Conservation (phyloP, 441 rosid genomes). For the Adansonia grandidieri region DNA sequence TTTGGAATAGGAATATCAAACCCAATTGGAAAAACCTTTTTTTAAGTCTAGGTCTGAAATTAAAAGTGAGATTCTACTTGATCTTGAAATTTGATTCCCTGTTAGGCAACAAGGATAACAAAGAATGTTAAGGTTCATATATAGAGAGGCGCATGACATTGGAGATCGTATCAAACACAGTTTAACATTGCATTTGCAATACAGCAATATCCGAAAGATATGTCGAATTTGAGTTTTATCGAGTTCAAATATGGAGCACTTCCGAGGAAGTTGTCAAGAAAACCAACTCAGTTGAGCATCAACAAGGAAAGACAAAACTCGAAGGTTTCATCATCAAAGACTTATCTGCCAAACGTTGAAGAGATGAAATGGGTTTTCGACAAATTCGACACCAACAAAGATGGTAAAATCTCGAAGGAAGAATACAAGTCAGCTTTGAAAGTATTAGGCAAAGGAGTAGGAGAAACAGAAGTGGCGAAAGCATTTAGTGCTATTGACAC, state of each 20-base stretch:
- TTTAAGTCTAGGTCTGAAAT: not conserved
- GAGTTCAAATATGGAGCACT: constrained; percentile 38
- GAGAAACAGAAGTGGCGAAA: constrained; percentile 40
- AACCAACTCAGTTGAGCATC: constrained; percentile 26
- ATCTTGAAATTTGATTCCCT: not conserved
- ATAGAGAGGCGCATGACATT: not conserved
- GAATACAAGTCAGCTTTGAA: constrained; percentile 45
- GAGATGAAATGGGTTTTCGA: constrained; percentile 60
- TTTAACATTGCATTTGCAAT: not conserved
- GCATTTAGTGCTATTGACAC: constrained; percentile 46
- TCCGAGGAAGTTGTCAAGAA: constrained; percentile 31
- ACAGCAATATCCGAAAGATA: not conserved
- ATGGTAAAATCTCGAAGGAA: constrained; percentile 54
- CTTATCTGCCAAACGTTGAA: constrained; percentile 39
- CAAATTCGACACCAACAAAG: constrained; percentile 54
- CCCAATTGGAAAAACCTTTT: not conserved
- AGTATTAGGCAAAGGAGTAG: constrained; percentile 37
- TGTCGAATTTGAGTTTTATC: constrained; percentile 40
- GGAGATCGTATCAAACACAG: not conserved
- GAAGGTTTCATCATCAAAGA: constrained; percentile 17
- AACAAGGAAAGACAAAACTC: constrained; percentile 25
- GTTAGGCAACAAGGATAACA: not conserved
- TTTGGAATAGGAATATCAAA: constrained; percentile 17
- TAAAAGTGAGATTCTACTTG: not conserved
- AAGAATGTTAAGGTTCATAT: not conserved